Conservation (phyloP, 1,284 basidiomycete species). For the Athelia sp. region DNA sequence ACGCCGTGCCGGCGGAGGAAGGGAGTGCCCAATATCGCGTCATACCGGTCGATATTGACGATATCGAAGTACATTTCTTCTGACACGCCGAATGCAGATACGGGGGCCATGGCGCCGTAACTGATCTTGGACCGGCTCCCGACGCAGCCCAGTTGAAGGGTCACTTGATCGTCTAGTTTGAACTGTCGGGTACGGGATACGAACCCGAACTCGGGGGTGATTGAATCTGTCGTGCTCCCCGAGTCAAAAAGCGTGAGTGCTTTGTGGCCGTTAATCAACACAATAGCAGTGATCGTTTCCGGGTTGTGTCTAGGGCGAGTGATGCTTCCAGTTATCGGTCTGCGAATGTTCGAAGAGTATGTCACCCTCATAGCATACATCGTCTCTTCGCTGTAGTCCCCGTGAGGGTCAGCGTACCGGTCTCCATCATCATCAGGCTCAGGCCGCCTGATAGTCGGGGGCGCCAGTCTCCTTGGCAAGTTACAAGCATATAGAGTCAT, state of each 20-base stretch:
- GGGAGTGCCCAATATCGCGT: conserved; percentile 7
- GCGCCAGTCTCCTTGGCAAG: too few relatives aligned
- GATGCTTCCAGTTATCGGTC: not conserved
- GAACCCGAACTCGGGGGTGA: not conserved
- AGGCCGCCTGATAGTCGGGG: too few relatives aligned
- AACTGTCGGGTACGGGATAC: not conserved
- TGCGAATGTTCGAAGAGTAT: not conserved
- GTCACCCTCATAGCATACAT: not conserved
- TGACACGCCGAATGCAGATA: not conserved
- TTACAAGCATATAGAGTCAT: too few relatives aligned
- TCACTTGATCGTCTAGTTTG: conserved; percentile 7
- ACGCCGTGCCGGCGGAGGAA: conserved; percentile 2
- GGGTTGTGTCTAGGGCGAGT: not conserved
- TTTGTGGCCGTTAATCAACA: not conserved
- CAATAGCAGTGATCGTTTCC: not conserved
- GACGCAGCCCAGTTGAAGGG: conserved; percentile 9
- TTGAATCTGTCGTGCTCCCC: not conserved
- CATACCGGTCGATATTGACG: conserved; percentile 10
- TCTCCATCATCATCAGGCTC: too few relatives aligned
- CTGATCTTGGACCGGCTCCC: conserved; percentile 11
- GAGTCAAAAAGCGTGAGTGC: not conserved
- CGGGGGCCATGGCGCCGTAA: conserved; percentile 1
- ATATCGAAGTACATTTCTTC: conserved; percentile 9
- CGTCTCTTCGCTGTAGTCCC: not conserved
- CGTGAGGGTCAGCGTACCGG: too few relatives aligned